Evolutionary conservation across 805 yeast species (phyloP).

Genomic region (Candida broadrunensis): DNA sequence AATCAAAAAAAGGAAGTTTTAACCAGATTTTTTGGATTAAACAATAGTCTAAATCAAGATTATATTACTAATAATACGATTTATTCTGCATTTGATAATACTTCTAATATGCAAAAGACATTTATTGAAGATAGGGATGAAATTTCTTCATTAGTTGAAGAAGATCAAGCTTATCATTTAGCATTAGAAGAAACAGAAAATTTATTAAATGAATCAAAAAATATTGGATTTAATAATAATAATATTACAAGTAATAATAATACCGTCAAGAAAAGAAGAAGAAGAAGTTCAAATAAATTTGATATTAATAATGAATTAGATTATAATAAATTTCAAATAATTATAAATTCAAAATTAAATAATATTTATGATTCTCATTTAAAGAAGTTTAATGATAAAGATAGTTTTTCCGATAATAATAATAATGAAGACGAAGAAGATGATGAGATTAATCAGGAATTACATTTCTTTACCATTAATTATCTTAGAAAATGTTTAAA

Average conservation of each 20-base stretch:
- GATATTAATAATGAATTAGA: conserved; percentile 10
- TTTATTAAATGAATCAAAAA: conserved; percentile 9
- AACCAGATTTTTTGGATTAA: conserved; percentile 36
- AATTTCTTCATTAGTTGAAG: conserved; percentile 26
- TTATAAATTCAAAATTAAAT: conserved; percentile 18
- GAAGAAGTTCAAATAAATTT: neutral
- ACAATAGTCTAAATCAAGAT: conserved; percentile 36
- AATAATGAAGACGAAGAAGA: conserved; percentile 7
- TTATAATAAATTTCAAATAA: conserved; percentile 21
- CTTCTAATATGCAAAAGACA: conserved; percentile 33
- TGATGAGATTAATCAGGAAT: conserved; percentile 18
- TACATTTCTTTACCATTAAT: conserved; percentile 21
- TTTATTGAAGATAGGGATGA: conserved; percentile 43
- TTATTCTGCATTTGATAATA: conserved; percentile 35
- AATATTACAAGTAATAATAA: neutral
- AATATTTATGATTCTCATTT: conserved; percentile 14
- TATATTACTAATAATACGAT: conserved; percentile 39
- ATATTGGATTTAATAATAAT: neutral
- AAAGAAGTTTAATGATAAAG: neutral
- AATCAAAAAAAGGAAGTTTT: conserved; percentile 38
- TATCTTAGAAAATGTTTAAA: conserved; percentile 29
- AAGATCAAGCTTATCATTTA: conserved; percentile 27
- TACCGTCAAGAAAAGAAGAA: neutral
- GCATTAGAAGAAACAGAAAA: conserved; percentile 22
- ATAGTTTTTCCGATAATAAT: neutral